phyloP scores from a whole-genome alignment of 352 stramenopile genomes.

The Globisporangium abappressorium region DNA sequence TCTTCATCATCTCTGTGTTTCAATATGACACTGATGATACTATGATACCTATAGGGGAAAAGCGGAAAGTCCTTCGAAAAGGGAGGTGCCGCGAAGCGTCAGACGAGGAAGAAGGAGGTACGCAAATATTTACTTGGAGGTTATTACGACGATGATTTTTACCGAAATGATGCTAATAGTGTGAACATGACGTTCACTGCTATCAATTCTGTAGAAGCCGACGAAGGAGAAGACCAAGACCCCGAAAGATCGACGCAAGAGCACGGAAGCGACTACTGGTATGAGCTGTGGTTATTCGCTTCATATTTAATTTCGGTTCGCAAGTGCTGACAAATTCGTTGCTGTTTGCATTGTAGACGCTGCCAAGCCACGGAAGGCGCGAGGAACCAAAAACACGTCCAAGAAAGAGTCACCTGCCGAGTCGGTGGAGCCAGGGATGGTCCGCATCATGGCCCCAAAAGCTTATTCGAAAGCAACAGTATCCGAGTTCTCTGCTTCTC shows the following conservation, averaged over 20 bases:
- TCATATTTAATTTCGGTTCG: neutral
- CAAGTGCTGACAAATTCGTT: neutral
- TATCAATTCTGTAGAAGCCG: conserved; percentile 12
- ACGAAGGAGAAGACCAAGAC: conserved; percentile 20
- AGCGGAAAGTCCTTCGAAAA: conserved; percentile 37
- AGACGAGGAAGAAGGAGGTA: conserved; percentile 50
- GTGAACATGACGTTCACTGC: neutral
- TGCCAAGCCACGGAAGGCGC: conserved; percentile 47
- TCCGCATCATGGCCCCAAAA: conserved; percentile 60
- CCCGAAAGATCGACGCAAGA: conserved; percentile 17
- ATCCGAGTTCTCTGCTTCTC: conserved; percentile 1
- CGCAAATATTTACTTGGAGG: neutral
- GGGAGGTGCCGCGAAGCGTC: conserved; percentile 26
- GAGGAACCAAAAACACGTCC: conserved; percentile 20
- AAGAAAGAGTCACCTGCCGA: conserved; percentile 29
- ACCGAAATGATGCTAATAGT: neutral
- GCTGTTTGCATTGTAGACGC: conserved; percentile 19
- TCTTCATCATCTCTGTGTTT: too few relatives aligned
- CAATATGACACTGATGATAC: too few relatives aligned
- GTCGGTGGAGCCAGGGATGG: conserved; percentile 33
- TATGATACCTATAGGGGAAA: conserved; percentile 26
- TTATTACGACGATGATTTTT: neutral
- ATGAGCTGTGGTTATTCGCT: neutral
- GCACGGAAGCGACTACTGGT: neutral
- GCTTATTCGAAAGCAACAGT: conserved; percentile 4